A percentile compares a stretch with the other conserved stretches of the same genome.
These are phyloP conservation scores for Ceratocystis papillata DNA, from an alignment of 2,329 filamentous ascomycete species.

Conservation along the genomic window DNA sequence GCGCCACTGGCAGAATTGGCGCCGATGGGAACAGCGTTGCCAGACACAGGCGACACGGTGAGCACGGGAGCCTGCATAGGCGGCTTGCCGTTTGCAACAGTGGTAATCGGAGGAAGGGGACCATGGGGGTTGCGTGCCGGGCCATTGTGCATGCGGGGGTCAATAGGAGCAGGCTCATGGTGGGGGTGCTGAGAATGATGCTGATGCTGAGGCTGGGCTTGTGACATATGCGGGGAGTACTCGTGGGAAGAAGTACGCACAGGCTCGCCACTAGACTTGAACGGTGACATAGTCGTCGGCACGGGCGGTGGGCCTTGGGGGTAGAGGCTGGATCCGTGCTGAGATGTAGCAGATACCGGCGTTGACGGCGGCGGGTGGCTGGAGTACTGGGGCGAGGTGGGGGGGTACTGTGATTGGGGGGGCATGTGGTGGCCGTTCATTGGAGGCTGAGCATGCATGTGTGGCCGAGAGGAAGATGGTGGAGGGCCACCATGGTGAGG, in stretches of 20 bases:
- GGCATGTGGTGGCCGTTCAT: constrained; percentile 29
- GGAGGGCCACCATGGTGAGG: constrained; percentile 22
- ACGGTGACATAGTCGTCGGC: constrained; percentile 24
- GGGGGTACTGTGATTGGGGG: constrained; percentile 31
- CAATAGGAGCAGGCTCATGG: constrained; percentile 34
- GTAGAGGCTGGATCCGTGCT: constrained; percentile 26
- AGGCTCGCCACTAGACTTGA: constrained; percentile 17
- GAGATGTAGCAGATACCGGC: constrained; percentile 25
- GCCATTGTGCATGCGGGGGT: constrained; percentile 32
- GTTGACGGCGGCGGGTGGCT: constrained; percentile 31
- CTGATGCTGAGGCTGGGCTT: constrained; percentile 27
- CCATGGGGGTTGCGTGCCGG: constrained; percentile 35
- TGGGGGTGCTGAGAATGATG: not conserved
- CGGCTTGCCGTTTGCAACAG: constrained; percentile 29
- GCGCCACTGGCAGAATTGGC: not conserved
- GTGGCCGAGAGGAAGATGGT: constrained; percentile 20
- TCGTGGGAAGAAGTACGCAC: constrained; percentile 29
- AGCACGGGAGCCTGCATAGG: constrained; percentile 39
- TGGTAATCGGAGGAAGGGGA: constrained; percentile 36
- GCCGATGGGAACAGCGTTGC: constrained; percentile 35
- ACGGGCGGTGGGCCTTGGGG: constrained; percentile 5
- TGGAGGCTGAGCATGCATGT: constrained; percentile 27
- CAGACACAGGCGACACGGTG: constrained; percentile 37
- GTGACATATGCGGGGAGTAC: constrained; percentile 35
- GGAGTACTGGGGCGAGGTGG: constrained; percentile 26